Base-by-base conservation (phyloP, 1,139 yeast genomes). In the Pichia terricola region DNA sequence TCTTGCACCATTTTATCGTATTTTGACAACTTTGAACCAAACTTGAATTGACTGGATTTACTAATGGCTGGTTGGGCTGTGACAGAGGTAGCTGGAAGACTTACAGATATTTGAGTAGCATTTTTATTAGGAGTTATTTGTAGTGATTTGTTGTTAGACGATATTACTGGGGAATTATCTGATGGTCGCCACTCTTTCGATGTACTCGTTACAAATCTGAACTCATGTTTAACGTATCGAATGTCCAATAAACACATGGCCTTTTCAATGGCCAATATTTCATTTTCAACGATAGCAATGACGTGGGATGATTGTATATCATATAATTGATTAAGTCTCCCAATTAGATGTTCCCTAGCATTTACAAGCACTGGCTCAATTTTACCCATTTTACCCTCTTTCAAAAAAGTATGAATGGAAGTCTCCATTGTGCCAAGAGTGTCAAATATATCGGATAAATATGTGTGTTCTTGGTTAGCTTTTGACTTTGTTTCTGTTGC, bases 401-500 rank as follows among this genome's bases (percentile, higher is more conserved):
- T 32, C 1, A 56, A 45, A 26, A 56, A 49, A 0, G 52, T 41
- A 30, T 47, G 50, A 36, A 65, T 42, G 2, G 55, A 37, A 0
- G 39, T 47, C 42, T 63, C 64, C 46, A 57, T 47, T 4, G 52
- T 44, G 5, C 43, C 11, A n/a, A 59, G 49, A n/a, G 57, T 50
- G 2, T 56, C 60, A 26, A 68, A 57, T 0, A 66, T 53, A 40
- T 71, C 75, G 25, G 60, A 58, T 72, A 80, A 70, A 3, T 65
- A 56, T 0, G 61, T 46, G 1, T 61, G 39, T 25, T 58, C 55
- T 37, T 64, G 63, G 7, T 57, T 45, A 37, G 47, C 59, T 16
- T 48, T 53, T 1, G 39, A 40, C 37, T 58, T 59, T 37, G 54
- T 52, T 5, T 41, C 30, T 28, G 45, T 40, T 5, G 58, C 54